Conservation (phyloP, 106 monocot species). For the Platanthera guangdongensis region DNA sequence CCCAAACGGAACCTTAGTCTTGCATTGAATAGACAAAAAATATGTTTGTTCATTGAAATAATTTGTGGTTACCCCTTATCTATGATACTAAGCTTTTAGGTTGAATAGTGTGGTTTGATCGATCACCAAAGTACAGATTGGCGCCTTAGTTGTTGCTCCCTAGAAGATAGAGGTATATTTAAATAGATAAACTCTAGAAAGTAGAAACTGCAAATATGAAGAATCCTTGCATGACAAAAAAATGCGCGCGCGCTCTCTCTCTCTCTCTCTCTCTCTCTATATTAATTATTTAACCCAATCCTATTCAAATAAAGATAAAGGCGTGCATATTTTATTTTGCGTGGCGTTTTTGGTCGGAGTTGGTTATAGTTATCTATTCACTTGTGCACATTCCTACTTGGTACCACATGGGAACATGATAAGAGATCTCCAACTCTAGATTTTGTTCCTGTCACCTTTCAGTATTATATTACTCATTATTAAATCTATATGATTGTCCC, state of each 20-base stretch:
- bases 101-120: too few relatives aligned
- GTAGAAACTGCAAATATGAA: too few relatives aligned
- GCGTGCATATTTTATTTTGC: background rate
- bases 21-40: too few relatives aligned
- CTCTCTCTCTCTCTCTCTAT: background rate
- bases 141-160: too few relatives aligned
- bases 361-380: background rate
- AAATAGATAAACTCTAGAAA: too few relatives aligned
- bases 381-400: background rate
- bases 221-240: too few relatives aligned
- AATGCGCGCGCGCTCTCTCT: background rate
- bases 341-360: background rate
- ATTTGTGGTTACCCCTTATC: too few relatives aligned
- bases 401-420: slow-evolving; percentile 15
- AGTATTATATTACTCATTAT: background rate
- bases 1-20: too few relatives aligned
- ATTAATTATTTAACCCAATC: background rate
- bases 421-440: slow-evolving; percentile 19
- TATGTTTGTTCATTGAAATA: too few relatives aligned
- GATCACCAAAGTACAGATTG: too few relatives aligned
- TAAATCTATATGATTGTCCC: background rate
- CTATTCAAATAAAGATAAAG: background rate
- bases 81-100: too few relatives aligned
- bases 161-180: too few relatives aligned
- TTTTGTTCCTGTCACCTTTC: slow-evolving; percentile 19